Evolutionary conservation across 345 rosid genomes (phyloP).

Genomic region (Heritiera littoralis): DNA sequence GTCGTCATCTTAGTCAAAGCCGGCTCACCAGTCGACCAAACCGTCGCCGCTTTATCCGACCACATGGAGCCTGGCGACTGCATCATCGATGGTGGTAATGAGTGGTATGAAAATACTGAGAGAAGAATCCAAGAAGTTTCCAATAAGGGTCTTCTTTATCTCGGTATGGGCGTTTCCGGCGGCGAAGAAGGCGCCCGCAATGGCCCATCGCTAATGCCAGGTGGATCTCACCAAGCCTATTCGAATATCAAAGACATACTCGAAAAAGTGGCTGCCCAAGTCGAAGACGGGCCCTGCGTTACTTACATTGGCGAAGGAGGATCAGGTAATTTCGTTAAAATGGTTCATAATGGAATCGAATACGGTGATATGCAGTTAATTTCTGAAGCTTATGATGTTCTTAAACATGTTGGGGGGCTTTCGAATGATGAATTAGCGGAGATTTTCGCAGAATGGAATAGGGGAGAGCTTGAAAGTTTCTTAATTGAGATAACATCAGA

Average conservation of each 20-base stretch:
- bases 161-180: conserved; percentile 98
- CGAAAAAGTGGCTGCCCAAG: conserved; percentile 87
- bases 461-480: conserved; percentile 89
- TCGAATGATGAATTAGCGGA: conserved; percentile 67
- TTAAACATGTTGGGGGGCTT: conserved; percentile 84
- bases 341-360: conserved; percentile 99
- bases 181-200: conserved; percentile 95
- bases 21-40: conserved; percentile 91
- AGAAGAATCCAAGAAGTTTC: conserved; percentile 67
- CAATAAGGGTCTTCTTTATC: conserved; percentile 62
- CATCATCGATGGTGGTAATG: conserved; percentile 95
- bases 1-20: conserved; percentile 95
- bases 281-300: conserved; percentile 97
- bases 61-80: conserved; percentile 82
- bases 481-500: conserved; percentile 86
- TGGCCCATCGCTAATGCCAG: conserved; percentile 96
- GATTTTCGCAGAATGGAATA: conserved; percentile 76
- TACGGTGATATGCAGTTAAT: conserved; percentile 99
- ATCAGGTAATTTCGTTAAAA: conserved; percentile 95
- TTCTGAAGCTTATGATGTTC: conserved; percentile 90
- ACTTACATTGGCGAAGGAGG: conserved; percentile 95
- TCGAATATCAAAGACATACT: conserved; percentile 66
- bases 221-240: conserved; percentile 81
- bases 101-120: conserved; percentile 94
- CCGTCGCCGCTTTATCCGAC: conserved; percentile 73